A percentile compares a stretch with the other conserved stretches of the same genome.
These are phyloP conservation scores for Daldinia concentrica DNA, from an alignment of 495 filamentous ascomycete species.

Conservation along the genomic window DNA sequence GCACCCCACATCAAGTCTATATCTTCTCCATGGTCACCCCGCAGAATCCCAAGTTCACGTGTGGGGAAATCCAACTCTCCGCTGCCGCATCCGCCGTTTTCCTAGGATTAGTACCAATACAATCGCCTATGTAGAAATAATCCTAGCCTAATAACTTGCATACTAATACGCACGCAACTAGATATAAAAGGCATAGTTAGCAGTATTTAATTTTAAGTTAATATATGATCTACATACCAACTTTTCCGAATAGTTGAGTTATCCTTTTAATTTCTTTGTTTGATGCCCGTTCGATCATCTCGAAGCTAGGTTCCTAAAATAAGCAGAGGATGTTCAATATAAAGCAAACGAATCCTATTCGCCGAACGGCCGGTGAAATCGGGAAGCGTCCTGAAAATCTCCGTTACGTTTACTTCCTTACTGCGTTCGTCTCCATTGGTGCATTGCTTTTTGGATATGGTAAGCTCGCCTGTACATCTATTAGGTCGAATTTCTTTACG, in stretches of 20 bases:
- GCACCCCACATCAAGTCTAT: background rate
- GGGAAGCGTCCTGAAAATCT: slow-evolving; percentile 19
- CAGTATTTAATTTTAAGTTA: background rate
- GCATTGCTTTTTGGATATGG: slow-evolving; percentile 37
- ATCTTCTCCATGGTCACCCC: slow-evolving; percentile 17
- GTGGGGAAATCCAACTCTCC: slow-evolving; percentile 17
- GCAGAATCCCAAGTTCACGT: background rate
- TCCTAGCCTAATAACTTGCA: background rate
- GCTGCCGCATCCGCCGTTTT: background rate
- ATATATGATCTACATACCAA: background rate
- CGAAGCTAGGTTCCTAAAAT: background rate
- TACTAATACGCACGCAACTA: too few relatives aligned
- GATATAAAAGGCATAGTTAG: background rate
- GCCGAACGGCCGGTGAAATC: background rate
- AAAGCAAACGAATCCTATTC: background rate
- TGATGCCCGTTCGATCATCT: background rate
- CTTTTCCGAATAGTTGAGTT: background rate
- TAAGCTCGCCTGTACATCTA: slow-evolving; percentile 47
- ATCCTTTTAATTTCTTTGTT: background rate
- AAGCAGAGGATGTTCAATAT: background rate
- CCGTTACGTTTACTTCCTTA: slow-evolving; percentile 30
- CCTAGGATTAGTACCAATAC: background rate
- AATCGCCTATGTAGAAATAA: background rate
- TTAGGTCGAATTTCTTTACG: background rate
- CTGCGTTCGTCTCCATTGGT: slow-evolving; percentile 33